phyloP scores from a whole-genome alignment of 805 yeast species.

The Starmerella tilneyi region DNA sequence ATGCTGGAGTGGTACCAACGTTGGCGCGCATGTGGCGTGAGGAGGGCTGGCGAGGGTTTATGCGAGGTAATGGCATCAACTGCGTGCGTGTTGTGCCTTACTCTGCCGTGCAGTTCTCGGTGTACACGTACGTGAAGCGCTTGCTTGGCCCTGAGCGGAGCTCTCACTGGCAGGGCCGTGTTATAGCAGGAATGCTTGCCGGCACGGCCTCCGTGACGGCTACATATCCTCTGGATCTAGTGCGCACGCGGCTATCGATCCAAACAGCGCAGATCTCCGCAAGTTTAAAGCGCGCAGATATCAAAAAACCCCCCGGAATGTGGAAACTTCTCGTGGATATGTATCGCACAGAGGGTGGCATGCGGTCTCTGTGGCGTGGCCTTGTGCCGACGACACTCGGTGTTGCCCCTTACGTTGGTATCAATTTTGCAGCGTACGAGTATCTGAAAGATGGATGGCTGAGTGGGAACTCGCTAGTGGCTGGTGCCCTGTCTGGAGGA shows the following conservation, averaged over 20 bases:
- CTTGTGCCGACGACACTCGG: conserved; percentile 84
- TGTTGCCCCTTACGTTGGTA: conserved; percentile 91
- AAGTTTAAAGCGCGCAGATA: conserved; percentile 17
- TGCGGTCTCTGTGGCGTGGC: conserved; percentile 70
- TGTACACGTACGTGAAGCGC: conserved; percentile 50
- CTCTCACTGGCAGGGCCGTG: conserved; percentile 24
- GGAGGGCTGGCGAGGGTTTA: conserved; percentile 85
- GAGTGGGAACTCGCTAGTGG: conserved; percentile 43
- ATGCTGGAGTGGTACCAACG: conserved; percentile 61
- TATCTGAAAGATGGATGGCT: conserved; percentile 48
- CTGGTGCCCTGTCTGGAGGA: conserved; percentile 84
- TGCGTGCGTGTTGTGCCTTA: conserved; percentile 88
- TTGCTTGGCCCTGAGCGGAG: conserved; percentile 35
- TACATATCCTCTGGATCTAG: conserved; percentile 86
- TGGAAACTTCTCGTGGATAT: conserved; percentile 46
- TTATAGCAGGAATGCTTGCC: conserved; percentile 68
- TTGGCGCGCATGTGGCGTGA: conserved; percentile 69
- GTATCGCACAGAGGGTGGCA: conserved; percentile 70
- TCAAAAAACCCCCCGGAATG: conserved; percentile 59
- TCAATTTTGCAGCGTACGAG: conserved; percentile 86
- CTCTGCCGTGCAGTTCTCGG: conserved; percentile 86
- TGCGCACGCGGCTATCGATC: conserved; percentile 78
- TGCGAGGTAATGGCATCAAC: conserved; percentile 83
- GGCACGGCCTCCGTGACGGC: conserved; percentile 70
- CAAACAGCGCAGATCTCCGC: conserved; percentile 60